These are phyloP conservation scores for Cupressus sempervirens DNA, from an alignment of 75 land plant genomes.

Conservation along the genomic window DNA sequence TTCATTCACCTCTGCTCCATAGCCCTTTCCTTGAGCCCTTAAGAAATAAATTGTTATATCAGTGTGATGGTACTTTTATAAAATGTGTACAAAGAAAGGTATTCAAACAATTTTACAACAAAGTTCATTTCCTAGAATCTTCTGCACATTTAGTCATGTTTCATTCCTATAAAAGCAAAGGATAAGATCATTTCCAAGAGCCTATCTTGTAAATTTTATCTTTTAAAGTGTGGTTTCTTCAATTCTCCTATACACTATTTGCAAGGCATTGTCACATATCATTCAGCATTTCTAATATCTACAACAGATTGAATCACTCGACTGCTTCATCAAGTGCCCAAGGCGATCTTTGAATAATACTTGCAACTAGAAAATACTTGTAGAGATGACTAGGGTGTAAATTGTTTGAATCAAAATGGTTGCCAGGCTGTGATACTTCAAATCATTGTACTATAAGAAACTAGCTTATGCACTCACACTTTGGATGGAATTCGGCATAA, in stretches of 20 bases:
- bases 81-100: neutral
- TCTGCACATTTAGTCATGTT: neutral
- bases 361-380: neutral
- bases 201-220: neutral
- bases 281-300: neutral
- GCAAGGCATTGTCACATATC: neutral
- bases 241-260: neutral
- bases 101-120: slow-evolving; percentile 1
- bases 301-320: neutral
- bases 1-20: slow-evolving; percentile 45
- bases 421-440: neutral
- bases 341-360: neutral
- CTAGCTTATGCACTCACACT: neutral
- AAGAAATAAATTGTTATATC: neutral
- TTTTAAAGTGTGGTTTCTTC: neutral
- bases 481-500: neutral
- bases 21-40: slow-evolving; percentile 59
- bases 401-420: neutral
- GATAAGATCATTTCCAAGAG: neutral
- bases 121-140: neutral
- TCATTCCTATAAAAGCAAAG: neutral
- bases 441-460: neutral
- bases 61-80: neutral
- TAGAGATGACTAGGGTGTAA: neutral
- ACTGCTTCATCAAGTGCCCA: neutral